These are phyloP conservation scores for Ceratobasidium sp. DNA, from an alignment of 1,284 basidiomycete species.

Conservation along the genomic window DNA sequence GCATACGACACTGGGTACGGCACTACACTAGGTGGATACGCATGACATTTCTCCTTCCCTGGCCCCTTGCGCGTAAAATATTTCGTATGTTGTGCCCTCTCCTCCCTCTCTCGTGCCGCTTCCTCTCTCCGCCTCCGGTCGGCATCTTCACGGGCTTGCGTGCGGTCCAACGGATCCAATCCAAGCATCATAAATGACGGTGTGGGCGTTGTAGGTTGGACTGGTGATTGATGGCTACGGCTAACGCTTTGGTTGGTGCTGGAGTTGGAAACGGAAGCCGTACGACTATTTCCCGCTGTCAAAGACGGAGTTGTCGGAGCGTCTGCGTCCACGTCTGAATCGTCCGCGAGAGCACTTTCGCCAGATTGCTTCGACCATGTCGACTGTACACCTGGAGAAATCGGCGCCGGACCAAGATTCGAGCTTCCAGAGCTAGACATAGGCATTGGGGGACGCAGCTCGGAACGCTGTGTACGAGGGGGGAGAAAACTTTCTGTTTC, in stretches of 20 bases:
- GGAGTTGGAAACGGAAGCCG: slow-evolving; percentile 22
- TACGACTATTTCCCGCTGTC: slow-evolving; percentile 14
- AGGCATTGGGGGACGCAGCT: slow-evolving; percentile 11
- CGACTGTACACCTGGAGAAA: slow-evolving; percentile 28
- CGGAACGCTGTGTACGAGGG: slow-evolving; percentile 27
- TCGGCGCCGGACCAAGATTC: slow-evolving; percentile 12
- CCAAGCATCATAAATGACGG: slow-evolving; percentile 1
- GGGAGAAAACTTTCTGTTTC: slow-evolving; percentile 19
- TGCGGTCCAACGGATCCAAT: slow-evolving; percentile 1
- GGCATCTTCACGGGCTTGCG: slow-evolving; percentile 30
- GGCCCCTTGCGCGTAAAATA: slow-evolving; percentile 39
- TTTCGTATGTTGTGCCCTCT: slow-evolving; percentile 12
- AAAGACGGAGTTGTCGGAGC: slow-evolving; percentile 35
- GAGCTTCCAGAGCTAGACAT: slow-evolving; percentile 1
- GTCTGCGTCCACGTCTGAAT: slow-evolving; percentile 38
- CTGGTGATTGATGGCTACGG: background rate
- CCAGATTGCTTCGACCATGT: slow-evolving; percentile 21
- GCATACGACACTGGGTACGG: slow-evolving; percentile 49
- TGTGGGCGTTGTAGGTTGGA: slow-evolving; percentile 14
- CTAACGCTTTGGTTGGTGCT: background rate
- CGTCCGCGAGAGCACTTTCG: slow-evolving; percentile 34
- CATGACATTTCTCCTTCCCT: slow-evolving; percentile 44
- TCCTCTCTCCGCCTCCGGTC: slow-evolving; percentile 25
- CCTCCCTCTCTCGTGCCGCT: slow-evolving; percentile 2
- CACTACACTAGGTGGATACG: slow-evolving; percentile 34